Evolutionary conservation across 1,139 yeast genomes (phyloP).

Genomic region (Blastobotrys petasosporus): DNA sequence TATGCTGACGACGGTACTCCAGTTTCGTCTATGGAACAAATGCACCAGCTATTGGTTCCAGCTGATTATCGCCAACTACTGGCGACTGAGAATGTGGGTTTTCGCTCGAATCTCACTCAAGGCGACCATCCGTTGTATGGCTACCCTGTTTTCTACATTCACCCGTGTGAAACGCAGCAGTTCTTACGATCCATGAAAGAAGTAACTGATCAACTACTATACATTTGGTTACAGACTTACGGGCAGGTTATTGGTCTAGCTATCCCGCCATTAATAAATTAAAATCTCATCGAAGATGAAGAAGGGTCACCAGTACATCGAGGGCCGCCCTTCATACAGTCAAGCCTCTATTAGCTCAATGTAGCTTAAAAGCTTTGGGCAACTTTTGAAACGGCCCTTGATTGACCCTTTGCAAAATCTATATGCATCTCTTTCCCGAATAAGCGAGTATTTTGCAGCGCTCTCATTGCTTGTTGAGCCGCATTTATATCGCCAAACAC

Average conservation of each 20-base stretch:
- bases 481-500: constrained; percentile 45
- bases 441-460: constrained; percentile 44
- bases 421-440: constrained; percentile 54
- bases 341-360: too few relatives aligned
- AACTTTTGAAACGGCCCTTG: constrained; percentile 29
- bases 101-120: constrained; percentile 23
- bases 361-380: too few relatives aligned
- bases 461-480: constrained; percentile 50
- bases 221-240: constrained; percentile 27
- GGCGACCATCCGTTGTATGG: constrained; percentile 34
- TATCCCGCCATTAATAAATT: not conserved
- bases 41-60: constrained; percentile 18
- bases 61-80: constrained; percentile 8
- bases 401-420: constrained; percentile 40
- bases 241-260: constrained; percentile 22
- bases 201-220: constrained; percentile 8
- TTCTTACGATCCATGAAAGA: constrained; percentile 14
- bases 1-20: constrained; percentile 17
- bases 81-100: not conserved
- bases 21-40: constrained; percentile 18
- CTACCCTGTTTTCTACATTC: constrained; percentile 32
- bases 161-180: constrained; percentile 36
- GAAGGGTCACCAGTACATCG: constrained; percentile 21
- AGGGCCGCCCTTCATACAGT: constrained; percentile 24
- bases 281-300: constrained; percentile 1